Conservation (phyloP, 768 basidiomycete genomes). For the Clitopilus hobsonii region DNA sequence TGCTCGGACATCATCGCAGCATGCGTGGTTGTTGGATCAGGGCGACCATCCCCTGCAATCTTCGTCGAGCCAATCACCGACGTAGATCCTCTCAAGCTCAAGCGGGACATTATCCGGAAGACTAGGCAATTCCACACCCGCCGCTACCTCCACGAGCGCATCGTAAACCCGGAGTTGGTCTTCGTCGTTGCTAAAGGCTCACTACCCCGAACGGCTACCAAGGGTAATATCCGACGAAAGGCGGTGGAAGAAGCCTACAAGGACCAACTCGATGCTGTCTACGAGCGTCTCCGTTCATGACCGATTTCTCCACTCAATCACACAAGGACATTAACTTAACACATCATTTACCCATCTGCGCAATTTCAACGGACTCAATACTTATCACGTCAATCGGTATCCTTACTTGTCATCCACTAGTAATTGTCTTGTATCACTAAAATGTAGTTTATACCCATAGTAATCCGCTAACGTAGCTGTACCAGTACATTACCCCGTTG, state of each 20-base stretch:
- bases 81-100: constrained; percentile 53
- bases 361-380: background rate
- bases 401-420: background rate
- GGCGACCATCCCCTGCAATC: constrained; percentile 70
- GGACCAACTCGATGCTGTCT: constrained; percentile 54
- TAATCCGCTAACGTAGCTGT: background rate
- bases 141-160: constrained; percentile 76
- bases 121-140: constrained; percentile 70
- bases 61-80: constrained; percentile 63
- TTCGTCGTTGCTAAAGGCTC: constrained; percentile 61
- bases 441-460: background rate
- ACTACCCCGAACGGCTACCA: constrained; percentile 73
- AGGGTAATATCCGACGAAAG: constrained; percentile 75
- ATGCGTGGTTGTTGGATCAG: constrained; percentile 74
- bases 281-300: constrained; percentile 15
- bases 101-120: constrained; percentile 68
- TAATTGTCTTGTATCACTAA: background rate
- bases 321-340: background rate
- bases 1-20: constrained; percentile 64
- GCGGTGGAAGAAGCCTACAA: constrained; percentile 69
- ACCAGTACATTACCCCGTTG: background rate
- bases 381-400: background rate
- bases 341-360: background rate
- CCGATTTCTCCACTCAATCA: background rate
- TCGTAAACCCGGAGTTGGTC: constrained; percentile 59